These are phyloP conservation scores for Apiospora hydei DNA, from an alignment of 2,329 filamentous ascomycete species.

Conservation along the genomic window DNA sequence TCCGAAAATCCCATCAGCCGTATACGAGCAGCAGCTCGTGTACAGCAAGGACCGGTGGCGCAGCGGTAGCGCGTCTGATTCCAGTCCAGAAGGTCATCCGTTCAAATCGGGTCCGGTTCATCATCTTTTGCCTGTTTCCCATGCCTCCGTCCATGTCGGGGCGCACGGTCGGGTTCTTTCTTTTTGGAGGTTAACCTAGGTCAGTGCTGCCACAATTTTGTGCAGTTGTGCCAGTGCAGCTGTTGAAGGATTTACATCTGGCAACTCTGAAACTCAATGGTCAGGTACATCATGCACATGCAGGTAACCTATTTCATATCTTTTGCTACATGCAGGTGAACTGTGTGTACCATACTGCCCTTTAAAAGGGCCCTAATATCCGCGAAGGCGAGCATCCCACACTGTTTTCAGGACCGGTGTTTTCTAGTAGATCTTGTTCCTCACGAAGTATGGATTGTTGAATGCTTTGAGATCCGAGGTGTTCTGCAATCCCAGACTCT, in stretches of 20 bases:
- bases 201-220: too few relatives aligned
- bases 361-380: too few relatives aligned
- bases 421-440: neutral
- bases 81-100: slow-evolving; percentile 9
- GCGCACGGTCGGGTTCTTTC: neutral
- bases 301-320: too few relatives aligned
- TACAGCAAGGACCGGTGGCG: neutral
- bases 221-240: too few relatives aligned
- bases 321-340: too few relatives aligned
- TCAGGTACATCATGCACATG: too few relatives aligned
- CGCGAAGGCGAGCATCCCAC: neutral
- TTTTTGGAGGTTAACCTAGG: neutral
- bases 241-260: too few relatives aligned
- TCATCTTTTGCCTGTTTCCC: neutral
- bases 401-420: neutral
- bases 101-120: slow-evolving; percentile 10
- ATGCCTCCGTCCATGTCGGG: neutral
- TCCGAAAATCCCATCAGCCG: neutral
- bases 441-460: neutral
- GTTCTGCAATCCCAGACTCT: neutral
- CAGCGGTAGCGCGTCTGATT: slow-evolving; percentile 9
- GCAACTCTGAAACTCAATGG: too few relatives aligned
- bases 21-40: too few relatives aligned
- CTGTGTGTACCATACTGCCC: too few relatives aligned
- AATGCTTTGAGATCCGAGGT: neutral